Evolutionary conservation across 2,329 filamentous ascomycete species (phyloP).

Genomic region (Lecanicillium sp.): DNA sequence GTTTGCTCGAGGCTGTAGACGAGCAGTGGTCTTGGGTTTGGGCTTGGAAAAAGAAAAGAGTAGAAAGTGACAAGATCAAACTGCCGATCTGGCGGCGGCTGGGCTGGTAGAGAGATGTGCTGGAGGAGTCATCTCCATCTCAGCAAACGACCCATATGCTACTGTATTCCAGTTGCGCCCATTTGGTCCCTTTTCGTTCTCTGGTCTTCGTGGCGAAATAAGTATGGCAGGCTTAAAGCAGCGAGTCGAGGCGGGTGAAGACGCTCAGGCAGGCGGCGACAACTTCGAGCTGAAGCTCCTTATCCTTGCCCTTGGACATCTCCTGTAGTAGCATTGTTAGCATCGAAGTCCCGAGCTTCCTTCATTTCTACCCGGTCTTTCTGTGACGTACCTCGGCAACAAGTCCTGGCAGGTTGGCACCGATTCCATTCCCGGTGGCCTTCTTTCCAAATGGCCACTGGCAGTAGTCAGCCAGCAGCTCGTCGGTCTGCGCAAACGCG

Average conservation of each 20-base stretch:
- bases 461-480: constrained; percentile 89
- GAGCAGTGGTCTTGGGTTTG: too few species aligned
- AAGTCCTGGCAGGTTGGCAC: constrained; percentile 83
- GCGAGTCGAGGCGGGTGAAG: constrained; percentile 92
- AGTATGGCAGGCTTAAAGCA: constrained; percentile 72
- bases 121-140: too few species aligned
- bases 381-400: constrained; percentile 59
- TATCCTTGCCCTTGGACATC: constrained; percentile 78
- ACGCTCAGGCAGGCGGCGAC: constrained; percentile 95
- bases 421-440: constrained; percentile 72
- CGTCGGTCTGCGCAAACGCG: constrained; percentile 94
- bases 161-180: not conserved
- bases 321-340: constrained; percentile 42
- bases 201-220: too few species aligned
- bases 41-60: too few species aligned
- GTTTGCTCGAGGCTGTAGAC: too few species aligned
- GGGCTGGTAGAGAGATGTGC: too few species aligned
- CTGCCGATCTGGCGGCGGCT: too few species aligned
- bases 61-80: too few species aligned
- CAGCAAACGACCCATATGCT: too few species aligned
- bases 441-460: constrained; percentile 94
- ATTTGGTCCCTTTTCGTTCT: not conserved
- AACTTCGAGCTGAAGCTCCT: constrained; percentile 93
- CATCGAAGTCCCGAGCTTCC: not conserved
- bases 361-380: not conserved